Base-by-base conservation (phyloP, 805 yeast species). In the Sungouiella thailandica region DNA sequence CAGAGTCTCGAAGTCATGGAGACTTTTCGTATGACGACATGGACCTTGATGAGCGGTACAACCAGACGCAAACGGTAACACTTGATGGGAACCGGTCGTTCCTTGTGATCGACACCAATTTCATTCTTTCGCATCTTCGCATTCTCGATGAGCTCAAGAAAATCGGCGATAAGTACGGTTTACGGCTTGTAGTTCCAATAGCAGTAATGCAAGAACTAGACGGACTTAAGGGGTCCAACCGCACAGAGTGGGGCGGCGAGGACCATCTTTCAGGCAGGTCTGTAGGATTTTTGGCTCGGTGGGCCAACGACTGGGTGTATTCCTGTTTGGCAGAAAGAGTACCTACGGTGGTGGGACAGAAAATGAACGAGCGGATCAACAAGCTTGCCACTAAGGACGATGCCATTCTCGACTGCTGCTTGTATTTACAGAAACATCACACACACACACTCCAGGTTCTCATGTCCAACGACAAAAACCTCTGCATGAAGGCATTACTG, bases 101-200 rank as follows among this genome's bases (percentile, higher is more conserved):
- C 14, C 60, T 87, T 39, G 79, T 88, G 0, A 63, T 86, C 0
- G 97, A 89, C 52, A 89, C 97, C 2, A 89, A 89, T 51, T 85
- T 89, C 51, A 64, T 85, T 10, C 57, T 89, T 3, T 74, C 87
- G 1, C 88, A 87, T 51, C 55, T 86, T 28, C 55, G 62, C 13
- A 57, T 84, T 1, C 43, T 88, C 7, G 77, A 81, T 29, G 69
- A 68, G 1, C 50, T 89, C 17, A 54, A 69, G 3, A 47, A 47
- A 2, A 35, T 73, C 6, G 70, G 70, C 4, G 32, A 43, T 0
- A 39, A 55, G 9, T 79, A 65, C 47, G 63, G 69, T 12, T 72
- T 76, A 31, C 52, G 52, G 30, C 62, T 89, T 1, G 63, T 89
- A 0, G 64, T 89, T 3, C 97, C 97, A 0, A 60, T 60, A 4